Evolutionary conservation across 345 rosid species (phyloP).

Genomic region (Lumnitzera littorea): DNA sequence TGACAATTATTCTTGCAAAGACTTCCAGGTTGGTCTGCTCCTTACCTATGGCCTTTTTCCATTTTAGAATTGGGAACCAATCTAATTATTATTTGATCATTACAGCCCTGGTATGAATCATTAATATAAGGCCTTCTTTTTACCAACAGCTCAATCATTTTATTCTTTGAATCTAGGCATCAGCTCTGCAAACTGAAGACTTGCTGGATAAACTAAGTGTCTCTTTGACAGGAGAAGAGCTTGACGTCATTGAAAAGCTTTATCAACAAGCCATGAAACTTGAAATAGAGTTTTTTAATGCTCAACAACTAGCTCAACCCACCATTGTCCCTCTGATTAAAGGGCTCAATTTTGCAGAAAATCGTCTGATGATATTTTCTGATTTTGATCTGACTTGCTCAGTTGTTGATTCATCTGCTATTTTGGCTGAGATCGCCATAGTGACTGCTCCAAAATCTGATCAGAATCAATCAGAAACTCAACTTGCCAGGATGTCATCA

Average conservation of each 20-base stretch:
- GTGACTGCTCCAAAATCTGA: conserved; percentile 80
- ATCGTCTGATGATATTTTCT: conserved; percentile 59
- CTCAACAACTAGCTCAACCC: conserved; percentile 71
- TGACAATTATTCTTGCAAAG: conserved; percentile 59
- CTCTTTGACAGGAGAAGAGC: conserved; percentile 93
- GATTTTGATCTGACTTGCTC: conserved; percentile 98
- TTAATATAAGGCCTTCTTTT: conserved; percentile 19
- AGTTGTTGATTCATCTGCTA: conserved; percentile 92
- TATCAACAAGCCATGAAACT: conserved; percentile 97
- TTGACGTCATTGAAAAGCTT: conserved; percentile 79
- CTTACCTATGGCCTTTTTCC: conserved; percentile 9
- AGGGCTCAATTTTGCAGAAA: conserved; percentile 44
- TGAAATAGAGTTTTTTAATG: conserved; percentile 85
- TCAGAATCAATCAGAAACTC: conserved; percentile 41
- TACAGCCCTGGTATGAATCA: conserved; percentile 14
- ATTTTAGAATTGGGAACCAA: neutral
- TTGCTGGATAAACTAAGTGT: conserved; percentile 91
- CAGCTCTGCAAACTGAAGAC: conserved; percentile 87
- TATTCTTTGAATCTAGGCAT: conserved; percentile 53
- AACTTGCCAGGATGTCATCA: conserved; percentile 60
- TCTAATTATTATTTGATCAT: conserved; percentile 12
- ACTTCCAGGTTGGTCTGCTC: conserved; percentile 55
- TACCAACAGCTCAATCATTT: conserved; percentile 23
- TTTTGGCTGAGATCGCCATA: conserved; percentile 92
- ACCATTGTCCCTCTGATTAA: conserved; percentile 62